Evolutionary conservation across 1,284 basidiomycete species (phyloP), one percentile per base, ranked within the genome.

Genomic region (Porodaedalea pini): DNA sequence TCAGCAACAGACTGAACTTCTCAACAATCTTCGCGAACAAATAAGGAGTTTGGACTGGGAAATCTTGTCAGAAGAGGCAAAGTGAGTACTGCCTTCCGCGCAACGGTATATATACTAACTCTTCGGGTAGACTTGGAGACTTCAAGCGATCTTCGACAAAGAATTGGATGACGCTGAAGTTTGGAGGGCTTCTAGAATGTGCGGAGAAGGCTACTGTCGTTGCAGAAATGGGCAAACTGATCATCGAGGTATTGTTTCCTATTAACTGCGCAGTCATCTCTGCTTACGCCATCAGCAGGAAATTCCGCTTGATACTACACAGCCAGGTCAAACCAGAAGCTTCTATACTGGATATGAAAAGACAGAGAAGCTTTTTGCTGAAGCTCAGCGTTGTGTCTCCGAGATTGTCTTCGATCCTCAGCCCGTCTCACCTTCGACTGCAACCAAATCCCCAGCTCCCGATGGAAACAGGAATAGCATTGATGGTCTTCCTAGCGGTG

Each of bases 121-220:
- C 11, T 15, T 19, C 13, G 11, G 48, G 10, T 19, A 80, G 80
- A 34, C 68, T 97, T 6, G 83, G 90, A 1, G 94, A 97, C 69
- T 92, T 88, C 69, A 98, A 97, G 75, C 81, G 94, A 23, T 70
- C 77, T 1, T 80, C 80, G 19, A 77, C 83, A 3, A 84, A 82
- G 62, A 78, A 82, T 56, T 92, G 88, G 70, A 83, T 97, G 78
- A 83, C 83, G 1, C 75, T 92, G 67, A 96, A 96, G 75, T 94
- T 94, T 67, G 93, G 92, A 29, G 93, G 91, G 1, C 71, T 97
- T 43, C 73, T 88, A 58, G 94, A 97, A 72, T 85, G 85, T 57
- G 91, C 88, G 47, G 90, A 94, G 72, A 95, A 93, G 73, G 86
- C 92, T 60, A 76, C 76, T 29, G 90, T 96, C 64, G 79, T 86